phyloP scores from a whole-genome alignment of 2,329 filamentous ascomycete species.

The Alternaria panax region DNA sequence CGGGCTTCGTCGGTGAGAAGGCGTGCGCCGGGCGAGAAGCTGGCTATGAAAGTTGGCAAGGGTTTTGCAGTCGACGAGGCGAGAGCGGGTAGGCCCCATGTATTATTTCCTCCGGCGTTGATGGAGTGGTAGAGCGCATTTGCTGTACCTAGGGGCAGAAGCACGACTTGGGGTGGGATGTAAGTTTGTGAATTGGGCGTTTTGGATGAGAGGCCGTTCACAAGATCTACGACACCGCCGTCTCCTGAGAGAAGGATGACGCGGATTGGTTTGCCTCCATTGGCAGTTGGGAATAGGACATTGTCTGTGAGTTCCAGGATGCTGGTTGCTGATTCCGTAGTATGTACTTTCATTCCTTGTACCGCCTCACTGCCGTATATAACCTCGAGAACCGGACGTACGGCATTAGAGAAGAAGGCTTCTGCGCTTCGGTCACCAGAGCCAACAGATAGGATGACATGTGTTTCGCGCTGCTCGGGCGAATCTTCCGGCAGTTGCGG shows the following conservation, averaged over 20 bases:
- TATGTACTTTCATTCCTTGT: conserved; percentile 60
- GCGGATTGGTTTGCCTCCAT: conserved; percentile 52
- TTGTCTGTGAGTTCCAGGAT: conserved; percentile 68
- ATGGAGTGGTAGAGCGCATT: conserved; percentile 59
- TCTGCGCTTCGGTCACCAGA: conserved; percentile 54
- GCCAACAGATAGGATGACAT: conserved; percentile 55
- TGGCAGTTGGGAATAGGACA: conserved; percentile 59
- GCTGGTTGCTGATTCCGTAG: conserved; percentile 69
- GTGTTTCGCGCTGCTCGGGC: conserved; percentile 37
- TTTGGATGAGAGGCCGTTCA: conserved; percentile 68
- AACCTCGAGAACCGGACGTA: conserved; percentile 53
- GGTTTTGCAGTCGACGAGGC: conserved; percentile 43
- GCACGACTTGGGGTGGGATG: conserved; percentile 62
- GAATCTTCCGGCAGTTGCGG: background rate
- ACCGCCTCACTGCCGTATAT: conserved; percentile 44
- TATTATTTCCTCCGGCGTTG: conserved; percentile 48
- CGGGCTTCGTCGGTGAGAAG: conserved; percentile 54
- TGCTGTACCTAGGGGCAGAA: conserved; percentile 62
- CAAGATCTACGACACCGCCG: conserved; percentile 81
- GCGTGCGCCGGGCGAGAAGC: conserved; percentile 55
- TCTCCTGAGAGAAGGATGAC: conserved; percentile 86
- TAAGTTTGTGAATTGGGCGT: conserved; percentile 28
- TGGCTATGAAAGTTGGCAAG: conserved; percentile 54
- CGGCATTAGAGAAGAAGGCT: conserved; percentile 48
- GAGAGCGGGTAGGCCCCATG: conserved; percentile 52